Base-by-base conservation (phyloP, 2,329 filamentous ascomycete genomes). In the Penicillium sumatraense region DNA sequence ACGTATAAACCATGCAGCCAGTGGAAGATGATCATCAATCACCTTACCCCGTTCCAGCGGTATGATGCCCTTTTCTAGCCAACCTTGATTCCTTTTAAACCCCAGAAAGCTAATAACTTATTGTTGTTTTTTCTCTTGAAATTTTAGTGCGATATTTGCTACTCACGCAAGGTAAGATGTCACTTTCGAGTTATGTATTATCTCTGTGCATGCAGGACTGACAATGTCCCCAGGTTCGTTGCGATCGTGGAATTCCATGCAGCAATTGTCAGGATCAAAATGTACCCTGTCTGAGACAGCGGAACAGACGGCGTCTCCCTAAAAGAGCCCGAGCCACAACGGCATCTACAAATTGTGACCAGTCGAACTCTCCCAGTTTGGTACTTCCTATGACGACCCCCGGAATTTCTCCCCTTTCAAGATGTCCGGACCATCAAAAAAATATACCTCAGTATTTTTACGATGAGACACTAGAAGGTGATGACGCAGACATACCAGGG, bases 191-290 rank as follows among this genome's bases (percentile, higher is more conserved):
- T 14, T 10, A 31, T 31, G 3, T 31, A 3, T n/a, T n/a, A 14
- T 4, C 11, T 14, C 11, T 14, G 10, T 10, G 11, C 10, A 21
- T 26, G 13, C 18, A 5, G 10, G 10, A 20, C 9, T 7, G 10
- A 10, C 14, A 13, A 10, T 9, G 16, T 6, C 2, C 5, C 16
- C 27, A 66, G 63, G 62, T 66, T 40, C 62, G 62, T 23, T 66
- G 63, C 44, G 62, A 66, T 49, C 53, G 62, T 18, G 50, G 57
- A 16, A 53, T 61, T 16, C 63, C 62, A 14, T 66, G 63, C 46
- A 57, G 62, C 20, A 65, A 66, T 49, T 66, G 63, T 35, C 55
- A 53, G 27, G 63, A 66, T 49, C 59, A 61, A 55, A 56, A 48
- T 10, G 41, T 56, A 0, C 13, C 49, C 6, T 66, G 63, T 40